Evolutionary conservation across 2,329 filamentous ascomycete species (phyloP), one percentile per base, ranked within the genome.

Genomic region (Mycosphaerelloides madeirae): DNA sequence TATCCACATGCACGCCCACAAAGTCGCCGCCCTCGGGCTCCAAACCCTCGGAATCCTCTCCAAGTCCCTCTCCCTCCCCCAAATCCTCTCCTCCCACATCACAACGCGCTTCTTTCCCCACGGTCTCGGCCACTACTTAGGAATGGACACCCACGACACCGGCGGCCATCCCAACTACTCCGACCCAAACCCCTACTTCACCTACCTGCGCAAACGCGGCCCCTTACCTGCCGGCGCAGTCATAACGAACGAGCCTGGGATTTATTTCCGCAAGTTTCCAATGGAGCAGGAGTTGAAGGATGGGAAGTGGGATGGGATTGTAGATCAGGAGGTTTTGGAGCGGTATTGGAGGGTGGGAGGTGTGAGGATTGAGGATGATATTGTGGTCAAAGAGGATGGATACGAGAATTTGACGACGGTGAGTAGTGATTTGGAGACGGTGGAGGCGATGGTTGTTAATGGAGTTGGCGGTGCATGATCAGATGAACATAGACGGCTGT

Each of bases 161-260:
- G 73, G 72, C 18, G 73, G 73, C 2, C 68, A 74, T 31, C 63
- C 72, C 1, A 69, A 75, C 51, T 74, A 74, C 55, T 60, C 59
- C 7, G 93, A 98, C 62, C 72, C 77, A 48, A 90, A 98, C 64
- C 73, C 79, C 29, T 80, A 96, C 76, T 97, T 96, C 69, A 77
- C 81, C 41, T 97, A 96, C 62, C 71, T 98, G 48, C 77, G 93
- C 34, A 83, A 95, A 31, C 75, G 93, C 41, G 62, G 62, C 11
- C 52, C 41, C 13, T 18, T 64, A 42, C 60, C 58, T 12, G 58
- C 53, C 9, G 84, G 85, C 6, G 84, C 84, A 38, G 87, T 98
- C 18, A 83, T 98, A 41, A 98, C 93, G 0, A 91, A 97, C 31
- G 93, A 98, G 72, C 93, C 93, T 11, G 93, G 93, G 15, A 82